phyloP scores from a whole-genome alignment of 1,139 yeast species.

The Blastobotrys apis region DNA sequence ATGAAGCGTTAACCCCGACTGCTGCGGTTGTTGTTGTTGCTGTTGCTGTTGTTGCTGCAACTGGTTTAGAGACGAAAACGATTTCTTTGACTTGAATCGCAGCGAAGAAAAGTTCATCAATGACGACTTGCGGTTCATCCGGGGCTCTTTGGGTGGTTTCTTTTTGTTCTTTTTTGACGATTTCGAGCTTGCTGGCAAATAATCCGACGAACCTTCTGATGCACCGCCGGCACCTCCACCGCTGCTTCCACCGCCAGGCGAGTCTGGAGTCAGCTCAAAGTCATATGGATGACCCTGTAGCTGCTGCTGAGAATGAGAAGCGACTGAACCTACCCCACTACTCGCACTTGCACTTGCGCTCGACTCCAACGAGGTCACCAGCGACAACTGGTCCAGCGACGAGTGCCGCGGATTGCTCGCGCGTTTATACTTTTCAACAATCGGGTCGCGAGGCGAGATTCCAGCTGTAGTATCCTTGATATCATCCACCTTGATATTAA shows the following conservation, averaged over 20 bases:
- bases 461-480: constrained; percentile 14
- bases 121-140: constrained; percentile 2
- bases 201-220: no score
- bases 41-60: no score
- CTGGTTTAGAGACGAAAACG: no score
- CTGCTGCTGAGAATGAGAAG: not conserved
- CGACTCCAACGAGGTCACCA: not conserved
- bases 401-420: not conserved
- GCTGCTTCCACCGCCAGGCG: no score
- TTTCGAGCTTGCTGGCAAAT: no score
- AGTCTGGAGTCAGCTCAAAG: no score
- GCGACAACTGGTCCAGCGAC: constrained; percentile 5
- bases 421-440: constrained; percentile 15
- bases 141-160: not conserved
- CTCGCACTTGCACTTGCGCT: not conserved
- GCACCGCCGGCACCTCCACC: not conserved
- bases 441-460: constrained; percentile 21
- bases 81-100: no score
- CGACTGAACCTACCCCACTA: not conserved
- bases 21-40: no score
- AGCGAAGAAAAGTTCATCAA: constrained; percentile 5
- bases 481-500: constrained; percentile 21
- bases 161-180: not conserved
- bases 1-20: no score
- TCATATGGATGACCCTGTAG: not conserved